These are phyloP conservation scores for Geum urbanum DNA, from an alignment of 306 rosid genomes.

Conservation along the genomic window DNA sequence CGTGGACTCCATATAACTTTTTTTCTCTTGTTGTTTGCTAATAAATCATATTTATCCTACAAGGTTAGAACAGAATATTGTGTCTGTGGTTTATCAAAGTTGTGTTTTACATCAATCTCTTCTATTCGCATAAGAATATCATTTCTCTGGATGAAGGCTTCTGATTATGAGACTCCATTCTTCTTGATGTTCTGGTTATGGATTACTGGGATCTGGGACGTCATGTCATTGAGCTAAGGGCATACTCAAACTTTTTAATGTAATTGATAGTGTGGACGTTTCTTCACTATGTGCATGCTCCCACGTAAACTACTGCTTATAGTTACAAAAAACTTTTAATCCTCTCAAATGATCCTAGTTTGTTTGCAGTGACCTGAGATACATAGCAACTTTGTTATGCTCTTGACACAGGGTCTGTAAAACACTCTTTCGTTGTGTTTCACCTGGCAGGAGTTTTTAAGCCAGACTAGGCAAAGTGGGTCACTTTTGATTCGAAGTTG, in stretches of 20 bases:
- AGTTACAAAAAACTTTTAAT: not conserved
- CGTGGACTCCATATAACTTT: not conserved
- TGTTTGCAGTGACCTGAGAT: not conserved
- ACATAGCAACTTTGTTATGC: not conserved
- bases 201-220: not conserved
- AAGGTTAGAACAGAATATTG: not conserved
- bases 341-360: conserved; percentile 4
- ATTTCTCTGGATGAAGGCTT: not conserved
- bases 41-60: not conserved
- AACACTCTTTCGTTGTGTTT: not conserved
- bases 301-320: not conserved
- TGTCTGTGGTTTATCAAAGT: not conserved
- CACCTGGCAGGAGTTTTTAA: not conserved
- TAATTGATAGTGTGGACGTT: no score
- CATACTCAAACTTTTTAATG: no score
- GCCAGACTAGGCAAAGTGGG: not conserved
- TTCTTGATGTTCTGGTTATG: not conserved
- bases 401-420: not conserved
- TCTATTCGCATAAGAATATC: not conserved
- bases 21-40: not conserved
- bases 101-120: not conserved
- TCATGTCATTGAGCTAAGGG: no score
- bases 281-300: not conserved
- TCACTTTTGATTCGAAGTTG: not conserved
- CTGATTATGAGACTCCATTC: not conserved